Evolutionary conservation across 495 filamentous ascomycete genomes (phyloP).

Genomic region (Penicillium riverlandense): DNA sequence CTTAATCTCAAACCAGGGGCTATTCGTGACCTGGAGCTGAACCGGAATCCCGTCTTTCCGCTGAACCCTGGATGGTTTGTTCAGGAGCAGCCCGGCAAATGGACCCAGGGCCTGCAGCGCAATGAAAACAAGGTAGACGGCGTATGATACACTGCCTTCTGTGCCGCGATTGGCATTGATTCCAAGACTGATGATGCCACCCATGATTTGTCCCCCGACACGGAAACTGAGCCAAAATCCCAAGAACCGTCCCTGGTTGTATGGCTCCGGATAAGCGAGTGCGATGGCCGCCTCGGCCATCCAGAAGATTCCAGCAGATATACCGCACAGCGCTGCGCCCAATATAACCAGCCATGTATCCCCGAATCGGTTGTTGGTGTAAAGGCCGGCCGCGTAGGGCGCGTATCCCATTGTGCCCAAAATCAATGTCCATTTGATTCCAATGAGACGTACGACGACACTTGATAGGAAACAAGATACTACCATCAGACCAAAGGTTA

Average conservation of each 20-base stretch:
- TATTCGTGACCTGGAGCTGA: constrained; percentile 38
- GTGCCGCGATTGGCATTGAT: constrained; percentile 46
- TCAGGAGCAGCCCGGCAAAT: constrained; percentile 47
- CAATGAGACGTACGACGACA: constrained; percentile 48
- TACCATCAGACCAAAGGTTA: constrained; percentile 62
- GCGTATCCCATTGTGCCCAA: constrained; percentile 61
- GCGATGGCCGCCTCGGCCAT: constrained; percentile 59
- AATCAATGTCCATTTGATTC: constrained; percentile 57
- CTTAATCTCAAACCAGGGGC: constrained; percentile 44
- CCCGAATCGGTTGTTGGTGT: constrained; percentile 59
- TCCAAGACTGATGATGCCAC: constrained; percentile 56
- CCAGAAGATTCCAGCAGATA: constrained; percentile 63
- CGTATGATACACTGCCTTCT: constrained; percentile 55
- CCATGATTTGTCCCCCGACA: constrained; percentile 54
- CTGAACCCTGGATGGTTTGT: constrained; percentile 45
- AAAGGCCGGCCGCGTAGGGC: constrained; percentile 57
- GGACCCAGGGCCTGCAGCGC: constrained; percentile 52
- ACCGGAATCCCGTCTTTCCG: constrained; percentile 49
- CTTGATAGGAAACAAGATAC: constrained; percentile 52
- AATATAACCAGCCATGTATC: constrained; percentile 56
- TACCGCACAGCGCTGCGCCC: constrained; percentile 57
- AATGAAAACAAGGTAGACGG: constrained; percentile 55
- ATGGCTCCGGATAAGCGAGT: constrained; percentile 55
- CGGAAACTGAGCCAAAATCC: constrained; percentile 59
- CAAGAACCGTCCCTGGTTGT: constrained; percentile 52